phyloP scores from a whole-genome alignment of 2,329 filamentous ascomycete genomes.

The Venturia asperata region DNA sequence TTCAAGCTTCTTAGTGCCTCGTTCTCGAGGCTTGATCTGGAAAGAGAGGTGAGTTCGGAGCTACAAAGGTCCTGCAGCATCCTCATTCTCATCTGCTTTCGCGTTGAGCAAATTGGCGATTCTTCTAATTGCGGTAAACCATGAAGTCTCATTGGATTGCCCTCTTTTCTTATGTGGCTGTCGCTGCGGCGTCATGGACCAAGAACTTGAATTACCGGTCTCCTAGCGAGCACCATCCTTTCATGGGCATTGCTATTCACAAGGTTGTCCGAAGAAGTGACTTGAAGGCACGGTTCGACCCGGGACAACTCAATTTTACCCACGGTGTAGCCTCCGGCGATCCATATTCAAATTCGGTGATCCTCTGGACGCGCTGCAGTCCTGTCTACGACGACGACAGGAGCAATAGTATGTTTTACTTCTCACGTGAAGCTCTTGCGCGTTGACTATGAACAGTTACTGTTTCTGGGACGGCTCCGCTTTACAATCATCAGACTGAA shows the following conservation, averaged over 20 bases:
- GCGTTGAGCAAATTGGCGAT: constrained; percentile 4
- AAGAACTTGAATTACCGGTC: constrained; percentile 60
- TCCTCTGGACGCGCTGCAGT: constrained; percentile 37
- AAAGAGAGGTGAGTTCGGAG: not conserved
- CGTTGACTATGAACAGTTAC: constrained; percentile 30
- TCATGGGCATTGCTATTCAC: constrained; percentile 57
- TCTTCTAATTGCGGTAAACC: not conserved
- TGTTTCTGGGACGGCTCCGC: constrained; percentile 49
- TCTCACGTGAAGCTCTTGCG: not conserved
- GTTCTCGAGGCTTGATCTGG: not conserved
- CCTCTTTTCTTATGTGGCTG: not conserved
- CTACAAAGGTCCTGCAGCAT: not conserved
- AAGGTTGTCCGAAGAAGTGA: constrained; percentile 52
- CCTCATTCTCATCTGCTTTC: not conserved
- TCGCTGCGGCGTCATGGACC: constrained; percentile 26
- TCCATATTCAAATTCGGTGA: constrained; percentile 38
- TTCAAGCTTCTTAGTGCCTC: constrained; percentile 8
- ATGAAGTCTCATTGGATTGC: constrained; percentile 7
- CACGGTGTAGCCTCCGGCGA: constrained; percentile 49
- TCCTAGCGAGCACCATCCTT: constrained; percentile 57
- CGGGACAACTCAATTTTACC: constrained; percentile 53
- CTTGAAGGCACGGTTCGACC: constrained; percentile 38
- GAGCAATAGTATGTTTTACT: constrained; percentile 28
- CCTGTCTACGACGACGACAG: constrained; percentile 36
- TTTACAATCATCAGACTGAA: constrained; percentile 48